These are phyloP conservation scores for Cladosporium velox DNA, from an alignment of 2,329 filamentous ascomycete species.

Conservation along the genomic window DNA sequence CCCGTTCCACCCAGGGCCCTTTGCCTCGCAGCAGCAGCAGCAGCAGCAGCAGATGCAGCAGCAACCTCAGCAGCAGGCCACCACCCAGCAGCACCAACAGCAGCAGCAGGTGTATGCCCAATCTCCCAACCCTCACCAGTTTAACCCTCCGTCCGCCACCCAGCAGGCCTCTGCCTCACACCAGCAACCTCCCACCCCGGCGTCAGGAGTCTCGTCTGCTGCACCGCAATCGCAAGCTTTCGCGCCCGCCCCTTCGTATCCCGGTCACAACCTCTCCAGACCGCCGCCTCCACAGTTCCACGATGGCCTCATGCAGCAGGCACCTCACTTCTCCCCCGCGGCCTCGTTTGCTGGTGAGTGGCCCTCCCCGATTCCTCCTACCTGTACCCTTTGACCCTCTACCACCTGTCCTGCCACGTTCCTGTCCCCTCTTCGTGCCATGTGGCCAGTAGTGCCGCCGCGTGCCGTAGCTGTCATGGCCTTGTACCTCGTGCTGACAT, in stretches of 20 bases:
- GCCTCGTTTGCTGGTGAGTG: slow-evolving; percentile 36
- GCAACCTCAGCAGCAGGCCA: slow-evolving; percentile 39
- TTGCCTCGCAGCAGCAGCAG: slow-evolving; percentile 31
- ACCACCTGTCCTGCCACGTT: not conserved
- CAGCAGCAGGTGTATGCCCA: slow-evolving; percentile 36
- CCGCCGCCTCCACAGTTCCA: slow-evolving; percentile 19
- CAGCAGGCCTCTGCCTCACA: not conserved
- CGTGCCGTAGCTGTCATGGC: slow-evolving; percentile 10
- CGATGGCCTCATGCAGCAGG: slow-evolving; percentile 20
- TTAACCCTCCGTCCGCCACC: not conserved
- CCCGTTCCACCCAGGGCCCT: slow-evolving; percentile 23
- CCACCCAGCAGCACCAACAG: slow-evolving; percentile 35
- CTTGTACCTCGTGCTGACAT: slow-evolving; percentile 17
- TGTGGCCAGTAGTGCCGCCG: not conserved
- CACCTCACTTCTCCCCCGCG: slow-evolving; percentile 18
- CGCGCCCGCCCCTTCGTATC: slow-evolving; percentile 13
- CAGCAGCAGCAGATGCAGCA: slow-evolving; percentile 37
- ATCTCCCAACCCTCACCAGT: slow-evolving; percentile 4
- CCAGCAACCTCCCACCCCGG: not conserved
- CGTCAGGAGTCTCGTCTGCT: slow-evolving; percentile 2
- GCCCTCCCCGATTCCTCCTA: slow-evolving; percentile 36
- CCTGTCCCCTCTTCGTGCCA: not conserved
- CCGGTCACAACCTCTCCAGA: slow-evolving; percentile 16
- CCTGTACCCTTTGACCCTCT: not conserved
- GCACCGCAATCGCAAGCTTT: slow-evolving; percentile 13